Base-by-base conservation (phyloP, 371 early-diverging fungal species). In the Actinomucor elegans region DNA sequence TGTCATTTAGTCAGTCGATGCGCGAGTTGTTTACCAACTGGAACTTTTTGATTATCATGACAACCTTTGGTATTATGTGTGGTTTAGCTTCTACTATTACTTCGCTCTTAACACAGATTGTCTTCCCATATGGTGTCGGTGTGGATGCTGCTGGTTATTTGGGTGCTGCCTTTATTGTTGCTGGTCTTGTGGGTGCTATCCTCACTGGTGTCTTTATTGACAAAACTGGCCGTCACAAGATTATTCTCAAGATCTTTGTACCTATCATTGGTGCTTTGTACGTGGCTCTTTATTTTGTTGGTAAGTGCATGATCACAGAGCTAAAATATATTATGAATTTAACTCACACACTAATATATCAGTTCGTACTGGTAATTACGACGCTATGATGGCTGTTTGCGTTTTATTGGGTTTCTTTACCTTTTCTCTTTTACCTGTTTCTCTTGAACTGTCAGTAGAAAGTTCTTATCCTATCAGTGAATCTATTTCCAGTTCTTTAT, bases 51-150 rank as follows among this genome's bases (percentile, higher is more conserved):
- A 67, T 85, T 47, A 59, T 89, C 33, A 67, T 79, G 63, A 41
- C 71, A 36, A 35, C 79, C 24, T 84, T 86, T 60, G 84, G 81
- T 23, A 56, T 79, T 15, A 59, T 82, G 43, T 78, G 84, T 49
- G 89, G 87, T 18, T 60, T 84, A 47, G 83, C 85, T 61, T 84
- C 84, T 24, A 75, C 84, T 31, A 67, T 83, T 26, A 72, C 85
- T 0, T 83, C 87, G 7, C 57, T 86, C 18, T 66, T 87, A 52
- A 64, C 78, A 5, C 79, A 83, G 55, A 83, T 85, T 47, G 66
- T 84, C 2, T 55, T 33, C 1, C 89, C 89, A 4, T 87, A 81
- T 59, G 84, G 81, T 15, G 77, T 85, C 49, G 48, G 66, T 12
- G 68, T 76, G 23, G 81, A 80, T 41, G 78, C 84, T 24, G 83